Evolutionary conservation across 768 basidiomycete species (phyloP).

Genomic region (Kwoniella bestiolae): DNA sequence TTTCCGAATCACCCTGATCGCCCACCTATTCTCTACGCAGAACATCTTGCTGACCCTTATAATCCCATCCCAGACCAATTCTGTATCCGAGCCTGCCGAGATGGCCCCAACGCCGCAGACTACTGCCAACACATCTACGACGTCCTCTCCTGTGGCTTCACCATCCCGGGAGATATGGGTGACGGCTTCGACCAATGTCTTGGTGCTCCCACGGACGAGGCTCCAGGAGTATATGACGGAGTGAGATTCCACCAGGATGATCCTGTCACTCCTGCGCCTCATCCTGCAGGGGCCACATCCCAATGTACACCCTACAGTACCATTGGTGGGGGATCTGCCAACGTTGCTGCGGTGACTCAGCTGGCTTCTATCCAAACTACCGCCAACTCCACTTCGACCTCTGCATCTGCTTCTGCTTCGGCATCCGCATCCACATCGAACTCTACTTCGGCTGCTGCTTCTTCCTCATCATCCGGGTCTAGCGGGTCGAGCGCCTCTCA

Average conservation of each 20-base stretch:
- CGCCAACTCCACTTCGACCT: constrained; percentile 16
- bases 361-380: constrained; percentile 8
- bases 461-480: constrained; percentile 9
- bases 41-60: not conserved
- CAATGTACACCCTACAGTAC: constrained; percentile 65
- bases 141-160: constrained; percentile 46
- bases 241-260: constrained; percentile 60
- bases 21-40: too few species aligned
- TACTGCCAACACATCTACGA: constrained; percentile 62
- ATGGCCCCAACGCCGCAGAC: constrained; percentile 54
- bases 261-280: constrained; percentile 59
- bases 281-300: constrained; percentile 65
- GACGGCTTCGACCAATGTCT: constrained; percentile 47
- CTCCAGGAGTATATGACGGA: constrained; percentile 58
- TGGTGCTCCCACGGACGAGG: constrained; percentile 42
- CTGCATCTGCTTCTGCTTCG: constrained; percentile 10
- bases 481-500: not conserved
- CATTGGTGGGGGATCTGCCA: constrained; percentile 59
- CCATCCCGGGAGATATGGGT: constrained; percentile 43
- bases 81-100: constrained; percentile 53
- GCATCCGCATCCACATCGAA: constrained; percentile 5
- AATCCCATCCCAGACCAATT: constrained; percentile 25
- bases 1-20: too few species aligned
- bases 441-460: constrained; percentile 15
- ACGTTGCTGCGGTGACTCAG: constrained; percentile 23